Conservation (phyloP, 176 grass and related monocot species). For the Tillandsia leiboldiana region DNA sequence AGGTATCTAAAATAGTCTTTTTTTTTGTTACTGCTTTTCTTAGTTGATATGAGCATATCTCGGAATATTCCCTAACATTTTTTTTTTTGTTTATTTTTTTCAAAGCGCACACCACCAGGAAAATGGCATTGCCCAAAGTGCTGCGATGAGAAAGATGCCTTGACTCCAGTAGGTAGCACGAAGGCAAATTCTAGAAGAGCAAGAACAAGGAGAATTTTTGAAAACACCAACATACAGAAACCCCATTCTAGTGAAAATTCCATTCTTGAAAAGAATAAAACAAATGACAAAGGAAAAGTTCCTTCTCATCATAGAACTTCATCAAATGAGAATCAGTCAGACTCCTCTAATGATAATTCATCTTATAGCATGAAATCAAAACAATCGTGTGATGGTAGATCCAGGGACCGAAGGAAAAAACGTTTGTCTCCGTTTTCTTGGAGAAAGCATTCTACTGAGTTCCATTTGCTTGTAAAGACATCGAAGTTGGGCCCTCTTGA, state of each 20-base stretch:
- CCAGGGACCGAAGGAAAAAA: constrained; percentile 40
- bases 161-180: constrained; percentile 40
- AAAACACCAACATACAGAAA: constrained; percentile 37
- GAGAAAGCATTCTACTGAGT: constrained; percentile 39
- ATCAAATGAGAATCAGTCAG: constrained; percentile 1
- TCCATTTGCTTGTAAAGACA: constrained; percentile 27
- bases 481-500: constrained; percentile 28
- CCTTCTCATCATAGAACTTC: constrained; percentile 3
- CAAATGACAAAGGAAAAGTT: constrained; percentile 39
- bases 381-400: constrained; percentile 13
- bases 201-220: constrained; percentile 43
- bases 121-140: constrained; percentile 83
- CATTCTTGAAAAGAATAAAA: constrained; percentile 31
- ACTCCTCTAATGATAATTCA: background rate
- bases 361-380: constrained; percentile 4
- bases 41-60: background rate
- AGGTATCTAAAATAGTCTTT: constrained; percentile 36
- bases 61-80: constrained; percentile 15
- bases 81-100: constrained; percentile 23
- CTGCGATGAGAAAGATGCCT: constrained; percentile 39
- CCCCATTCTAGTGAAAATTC: constrained; percentile 29
- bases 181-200: constrained; percentile 51
- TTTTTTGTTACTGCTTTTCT: background rate
- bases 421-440: constrained; percentile 32
- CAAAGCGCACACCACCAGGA: constrained; percentile 65